Base-by-base conservation (phyloP, 352 stramenopile genomes). In the Phytophthora niederhauseri region DNA sequence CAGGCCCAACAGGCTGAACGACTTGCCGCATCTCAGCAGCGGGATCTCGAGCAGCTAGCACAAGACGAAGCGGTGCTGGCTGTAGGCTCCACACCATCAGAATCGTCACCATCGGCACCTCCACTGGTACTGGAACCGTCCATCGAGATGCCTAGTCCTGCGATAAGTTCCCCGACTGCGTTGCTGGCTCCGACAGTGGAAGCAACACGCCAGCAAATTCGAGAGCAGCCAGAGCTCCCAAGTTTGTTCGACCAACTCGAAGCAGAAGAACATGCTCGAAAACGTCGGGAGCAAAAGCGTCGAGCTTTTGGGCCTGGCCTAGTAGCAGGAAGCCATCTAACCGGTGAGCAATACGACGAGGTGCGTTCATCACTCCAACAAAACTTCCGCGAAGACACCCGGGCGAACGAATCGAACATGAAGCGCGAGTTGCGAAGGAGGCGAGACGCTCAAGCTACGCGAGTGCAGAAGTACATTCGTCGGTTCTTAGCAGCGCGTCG, bases 221-320 rank as follows among this genome's bases (percentile, higher is more conserved):
- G 58, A 31, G 41, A 58, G 11, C 59, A 78, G 24, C 72, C 80
- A 4, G 79, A 91, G 8, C 79, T 95, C 0, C 81, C 85, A 12
- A 94, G 84, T 45, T 51, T 97, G 50, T 93, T 96, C 46, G 85
- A 90, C 41, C 72, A 93, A 41, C 82, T 96, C 24, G 86, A 95
- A 60, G 84, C 80, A 7, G 85, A 91, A 64, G 85, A 93, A 31
- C 77, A 81, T 55, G 59, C 68, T 14, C 76, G 67, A 4, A 84
- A 81, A 57, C 73, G 67, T 4, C 78, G 83, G 49, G 69, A 71
- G 9, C 19, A 70, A 31, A 73, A 72, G 28, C 64, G 63, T 57
- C 61, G 73, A 30, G 57, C 65, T 12, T 61, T 73, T 8, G 61
- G 65, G 0, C 54, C 53, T 54, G 69, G 56, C 1, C 6, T 48